phyloP scores from a whole-genome alignment of 192 early-diverging fungal species.

The Geranomyces variabilis region DNA sequence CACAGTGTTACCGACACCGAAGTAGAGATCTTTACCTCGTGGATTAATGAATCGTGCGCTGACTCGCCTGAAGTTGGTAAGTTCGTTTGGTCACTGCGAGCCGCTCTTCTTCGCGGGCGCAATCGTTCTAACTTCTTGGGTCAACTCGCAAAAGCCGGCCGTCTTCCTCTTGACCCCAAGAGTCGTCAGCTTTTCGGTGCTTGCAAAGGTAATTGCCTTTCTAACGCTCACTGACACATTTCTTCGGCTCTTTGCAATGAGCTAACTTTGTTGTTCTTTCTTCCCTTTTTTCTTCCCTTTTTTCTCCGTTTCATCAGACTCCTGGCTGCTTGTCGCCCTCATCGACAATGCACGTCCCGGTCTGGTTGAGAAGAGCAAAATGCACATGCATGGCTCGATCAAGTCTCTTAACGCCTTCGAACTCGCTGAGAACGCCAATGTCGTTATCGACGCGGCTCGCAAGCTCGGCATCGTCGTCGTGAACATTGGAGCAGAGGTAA shows the following conservation, averaged over 20 bases:
- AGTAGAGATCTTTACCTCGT: background rate
- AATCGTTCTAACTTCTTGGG: background rate
- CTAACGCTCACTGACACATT: background rate
- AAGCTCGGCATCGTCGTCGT: background rate
- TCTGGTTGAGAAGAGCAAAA: background rate
- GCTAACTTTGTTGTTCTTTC: no score
- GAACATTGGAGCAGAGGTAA: slow-evolving; percentile 2
- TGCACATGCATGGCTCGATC: background rate
- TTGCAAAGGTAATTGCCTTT: background rate
- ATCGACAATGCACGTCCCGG: background rate
- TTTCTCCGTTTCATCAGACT: background rate
- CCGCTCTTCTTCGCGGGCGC: background rate
- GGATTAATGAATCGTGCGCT: background rate
- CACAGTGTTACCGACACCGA: background rate
- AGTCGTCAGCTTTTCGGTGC: background rate
- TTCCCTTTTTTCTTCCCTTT: no score
- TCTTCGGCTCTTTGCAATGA: background rate
- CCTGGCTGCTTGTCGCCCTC: background rate
- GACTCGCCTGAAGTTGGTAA: slow-evolving; percentile 6
- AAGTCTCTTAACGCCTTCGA: background rate
- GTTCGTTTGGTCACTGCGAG: background rate
- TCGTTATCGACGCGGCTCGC: background rate
- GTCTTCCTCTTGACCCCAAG: background rate
- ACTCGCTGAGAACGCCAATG: slow-evolving; percentile 3
- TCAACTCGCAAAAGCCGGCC: background rate